Percentiles rank a stretch among this genome's conserved stretches.
phyloP scores from a whole-genome alignment of 2,329 filamentous ascomycete species.

The Aspergillus latus region DNA sequence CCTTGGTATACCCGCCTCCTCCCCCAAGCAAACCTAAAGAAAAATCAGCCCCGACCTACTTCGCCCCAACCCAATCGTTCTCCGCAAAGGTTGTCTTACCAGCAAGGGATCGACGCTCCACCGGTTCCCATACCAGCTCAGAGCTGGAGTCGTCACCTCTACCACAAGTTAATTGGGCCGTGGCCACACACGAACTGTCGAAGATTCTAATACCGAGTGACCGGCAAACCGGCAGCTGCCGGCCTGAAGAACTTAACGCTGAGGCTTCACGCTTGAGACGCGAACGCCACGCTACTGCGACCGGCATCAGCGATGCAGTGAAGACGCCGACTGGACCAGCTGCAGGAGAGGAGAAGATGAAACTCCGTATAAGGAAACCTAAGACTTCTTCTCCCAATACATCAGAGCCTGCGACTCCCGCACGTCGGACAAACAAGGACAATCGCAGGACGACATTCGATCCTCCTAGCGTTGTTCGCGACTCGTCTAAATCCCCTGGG shows the following conservation, averaged over 20 bases:
- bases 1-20: constrained; percentile 54
- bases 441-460: constrained; percentile 64
- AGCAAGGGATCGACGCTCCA: constrained; percentile 53
- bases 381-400: constrained; percentile 49
- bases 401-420: constrained; percentile 55
- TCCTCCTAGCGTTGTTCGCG: constrained; percentile 50
- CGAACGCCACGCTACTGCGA: constrained; percentile 61
- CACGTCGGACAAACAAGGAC: constrained; percentile 48
- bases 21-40: constrained; percentile 55
- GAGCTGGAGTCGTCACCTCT: constrained; percentile 61
- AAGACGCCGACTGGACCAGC: constrained; percentile 22
- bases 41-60: constrained; percentile 68
- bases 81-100: constrained; percentile 74
- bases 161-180: constrained; percentile 77
- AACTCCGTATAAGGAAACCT: constrained; percentile 69
- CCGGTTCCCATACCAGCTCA: constrained; percentile 39
- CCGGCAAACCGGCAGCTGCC: constrained; percentile 73
- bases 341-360: constrained; percentile 57
- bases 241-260: constrained; percentile 72
- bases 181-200: constrained; percentile 78
- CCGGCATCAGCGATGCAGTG: constrained; percentile 24
- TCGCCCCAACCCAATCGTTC: constrained; percentile 83
- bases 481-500: constrained; percentile 28
- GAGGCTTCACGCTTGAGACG: constrained; percentile 63
- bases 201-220: constrained; percentile 76